Base-by-base conservation (phyloP, 257 asterid species). In the Gynochthodes officinalis region DNA sequence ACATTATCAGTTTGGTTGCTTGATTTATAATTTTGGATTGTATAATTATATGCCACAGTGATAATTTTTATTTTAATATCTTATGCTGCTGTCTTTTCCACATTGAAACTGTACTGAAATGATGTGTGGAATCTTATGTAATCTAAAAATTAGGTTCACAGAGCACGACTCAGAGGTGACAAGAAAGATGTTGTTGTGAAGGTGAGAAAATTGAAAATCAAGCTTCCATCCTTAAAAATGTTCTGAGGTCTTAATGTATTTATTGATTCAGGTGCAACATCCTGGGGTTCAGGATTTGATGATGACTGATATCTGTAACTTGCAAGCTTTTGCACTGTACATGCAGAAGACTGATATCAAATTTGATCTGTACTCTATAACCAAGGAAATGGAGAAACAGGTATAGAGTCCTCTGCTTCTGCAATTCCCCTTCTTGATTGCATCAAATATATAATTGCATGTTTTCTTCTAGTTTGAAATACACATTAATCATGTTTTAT, bases 341-440 rank as follows among this genome's bases (percentile, higher is more conserved):
- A 89, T 95, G 91, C 99, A 95, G 78, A 95, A 90, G 89, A 95
- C 96, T 64, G 98, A 95, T 81, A 84, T 95, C 84, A 92, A 82
- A 71, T 95, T 95, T 25, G 99, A 95, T 86, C 87, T 95, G 42
- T 92, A 59, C 80, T 92, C 99, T 50, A 87, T 92, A 63, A 95
- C 97, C 65, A 95, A 86, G 87, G 99, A 95, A 81, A 95, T 95
- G 96, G 99, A 95, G 86, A 95, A 78, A 82, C 99, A 95, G 97
- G 98, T 95, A 72, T 18, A 25, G 18, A 28, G 21, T 52, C 43
- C 55, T 55, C 61, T 64, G 69, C 71, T 64, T 73, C 75, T 77
- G 77, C 73, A 35, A 25, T 53, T 40, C 40, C 37, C 37, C 62
- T 59, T 65, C 59, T 52, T 43, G 18, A 64, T 62, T 43, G 71